These are phyloP conservation scores for Kluyveromyces sp. DNA, from an alignment of 1,139 yeast species.

Conservation along the genomic window DNA sequence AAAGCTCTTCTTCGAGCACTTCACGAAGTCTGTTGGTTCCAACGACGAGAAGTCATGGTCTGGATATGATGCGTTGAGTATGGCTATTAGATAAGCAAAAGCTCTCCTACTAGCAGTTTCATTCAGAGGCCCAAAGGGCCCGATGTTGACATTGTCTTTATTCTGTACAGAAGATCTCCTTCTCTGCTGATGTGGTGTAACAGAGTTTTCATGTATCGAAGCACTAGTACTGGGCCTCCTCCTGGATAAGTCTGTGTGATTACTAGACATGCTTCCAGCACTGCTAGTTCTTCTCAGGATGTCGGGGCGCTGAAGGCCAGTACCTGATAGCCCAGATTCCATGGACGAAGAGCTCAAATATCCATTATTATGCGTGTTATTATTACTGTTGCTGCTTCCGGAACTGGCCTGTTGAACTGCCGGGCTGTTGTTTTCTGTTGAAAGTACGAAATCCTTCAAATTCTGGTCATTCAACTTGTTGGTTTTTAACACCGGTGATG, in stretches of 20 bases:
- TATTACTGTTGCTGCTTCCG: slow-evolving; percentile 1
- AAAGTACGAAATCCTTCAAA: slow-evolving; percentile 28
- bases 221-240: slow-evolving; percentile 15
- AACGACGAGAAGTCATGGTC: slow-evolving; percentile 88
- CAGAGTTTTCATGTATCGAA: neutral
- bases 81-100: slow-evolving; percentile 85
- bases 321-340: slow-evolving; percentile 15
- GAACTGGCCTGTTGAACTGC: neutral
- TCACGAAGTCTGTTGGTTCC: slow-evolving; percentile 78
- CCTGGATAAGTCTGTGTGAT: slow-evolving; percentile 14
- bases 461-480: slow-evolving; percentile 32
- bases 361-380: slow-evolving; percentile 16
- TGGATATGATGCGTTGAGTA: slow-evolving; percentile 86
- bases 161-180: slow-evolving; percentile 26
- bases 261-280: slow-evolving; percentile 17
- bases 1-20: slow-evolving; percentile 44
- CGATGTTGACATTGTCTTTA: slow-evolving; percentile 31
- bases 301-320: slow-evolving; percentile 5
- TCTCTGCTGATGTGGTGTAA: slow-evolving; percentile 6
- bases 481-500: slow-evolving; percentile 16
- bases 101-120: slow-evolving; percentile 78
- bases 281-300: slow-evolving; percentile 25
- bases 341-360: slow-evolving; percentile 28
- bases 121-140: slow-evolving; percentile 93
- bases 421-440: slow-evolving; percentile 7